Evolutionary conservation across 148 eudicot species (phyloP).

Genomic region (Pouteria glomerata): DNA sequence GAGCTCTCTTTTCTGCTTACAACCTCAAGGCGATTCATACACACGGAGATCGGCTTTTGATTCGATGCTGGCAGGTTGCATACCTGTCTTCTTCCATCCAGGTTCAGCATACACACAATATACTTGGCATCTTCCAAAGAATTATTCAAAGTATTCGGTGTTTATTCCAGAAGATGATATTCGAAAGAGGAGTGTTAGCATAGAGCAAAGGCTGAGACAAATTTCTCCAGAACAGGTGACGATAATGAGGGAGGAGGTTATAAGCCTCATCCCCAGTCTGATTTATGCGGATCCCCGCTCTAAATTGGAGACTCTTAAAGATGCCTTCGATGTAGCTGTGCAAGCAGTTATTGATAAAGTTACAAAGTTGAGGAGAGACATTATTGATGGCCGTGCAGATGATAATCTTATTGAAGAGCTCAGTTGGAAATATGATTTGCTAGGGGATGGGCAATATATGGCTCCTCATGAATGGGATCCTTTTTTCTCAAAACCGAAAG

Average conservation of each 20-base stretch:
- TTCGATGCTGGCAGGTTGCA: conserved; percentile 48
- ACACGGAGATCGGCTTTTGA: conserved; percentile 41
- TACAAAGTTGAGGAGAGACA: not conserved
- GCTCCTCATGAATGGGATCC: conserved; percentile 85
- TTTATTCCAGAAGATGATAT: conserved; percentile 22
- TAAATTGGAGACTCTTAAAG: conserved; percentile 21
- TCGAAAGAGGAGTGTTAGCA: conserved; percentile 12
- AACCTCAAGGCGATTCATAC: conserved; percentile 33
- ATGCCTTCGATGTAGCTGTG: conserved; percentile 36
- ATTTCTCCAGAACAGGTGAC: conserved; percentile 12
- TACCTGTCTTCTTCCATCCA: conserved; percentile 39
- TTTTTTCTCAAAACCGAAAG: conserved; percentile 70
- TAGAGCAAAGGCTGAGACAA: conserved; percentile 18
- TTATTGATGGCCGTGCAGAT: conserved; percentile 47
- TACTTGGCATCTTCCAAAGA: conserved; percentile 41
- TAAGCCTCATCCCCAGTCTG: conserved; percentile 31
- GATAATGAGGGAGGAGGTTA: conserved; percentile 32
- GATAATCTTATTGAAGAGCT: conserved; percentile 63
- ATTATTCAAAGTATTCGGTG: conserved; percentile 33
- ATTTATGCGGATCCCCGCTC: conserved; percentile 27
- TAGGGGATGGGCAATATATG: conserved; percentile 52
- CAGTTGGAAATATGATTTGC: conserved; percentile 78
- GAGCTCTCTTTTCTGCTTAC: conserved; percentile 38
- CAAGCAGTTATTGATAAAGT: conserved; percentile 21
- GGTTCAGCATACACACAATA: conserved; percentile 37